Evolutionary conservation across 176 grass and related monocot genomes (phyloP), one percentile per base, ranked within the genome.

Genomic region (Phyllostachys edulis): DNA sequence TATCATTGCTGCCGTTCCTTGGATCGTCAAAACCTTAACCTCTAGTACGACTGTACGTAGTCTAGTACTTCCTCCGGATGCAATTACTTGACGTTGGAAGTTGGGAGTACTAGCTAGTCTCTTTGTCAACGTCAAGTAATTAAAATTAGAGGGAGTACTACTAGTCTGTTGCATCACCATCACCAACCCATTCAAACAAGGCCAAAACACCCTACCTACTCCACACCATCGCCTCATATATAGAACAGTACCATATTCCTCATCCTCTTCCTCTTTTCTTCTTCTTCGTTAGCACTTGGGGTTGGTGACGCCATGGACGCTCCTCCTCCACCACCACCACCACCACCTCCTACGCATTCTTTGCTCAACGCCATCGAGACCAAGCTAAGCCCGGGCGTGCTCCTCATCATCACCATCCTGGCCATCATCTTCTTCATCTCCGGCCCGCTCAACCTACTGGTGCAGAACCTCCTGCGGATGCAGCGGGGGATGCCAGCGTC

Each of bases 381-480:
- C 71, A 97, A 88, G 92, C 80, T 97, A 23, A 97, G 46, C 61
- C 92, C 92, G 0, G 90, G 90, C 55, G 77, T 95, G 26, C 87
- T 98, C 26, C 67, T 98, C 39, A 40, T 98, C 61, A 86, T 98
- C 17, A 87, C 90, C 55, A 89, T 93, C 83, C 79, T 98, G 0
- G 92, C 92, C 29, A 64, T 93, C 47, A 92, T 98, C 76, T 90
- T 94, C 87, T 95, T 98, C 92, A 86, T 95, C 91, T 67, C 88
- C 5, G 95, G 90, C 21, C 46, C 95, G 17, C 91, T 95, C 67
- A 88, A 93, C 89, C 82, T 95, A 54, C 91, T 98, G 0, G 67
- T 93, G 10, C 88, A 86, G 73, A 86, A 82, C 84, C 40, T 86
- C 38, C 79, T 90, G 0, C 83, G 83, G 6, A 56, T 90, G 46